Evolutionary conservation across 495 filamentous ascomycete species (phyloP).

Genomic region (Trypethelium eluteriae): DNA sequence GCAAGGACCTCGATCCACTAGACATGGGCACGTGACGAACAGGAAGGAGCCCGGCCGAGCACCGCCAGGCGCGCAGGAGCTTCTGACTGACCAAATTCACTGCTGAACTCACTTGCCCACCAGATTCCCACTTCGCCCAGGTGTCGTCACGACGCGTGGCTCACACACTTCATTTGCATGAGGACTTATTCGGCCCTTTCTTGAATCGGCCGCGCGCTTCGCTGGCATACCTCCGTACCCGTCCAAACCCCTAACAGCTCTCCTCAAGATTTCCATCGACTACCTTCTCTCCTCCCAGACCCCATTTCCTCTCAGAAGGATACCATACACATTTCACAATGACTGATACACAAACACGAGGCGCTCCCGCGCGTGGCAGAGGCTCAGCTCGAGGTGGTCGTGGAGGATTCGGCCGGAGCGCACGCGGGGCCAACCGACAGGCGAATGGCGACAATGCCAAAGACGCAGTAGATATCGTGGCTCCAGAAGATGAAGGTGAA

Average conservation of each 20-base stretch:
- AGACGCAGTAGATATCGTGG: constrained; percentile 37
- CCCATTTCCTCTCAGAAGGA: constrained; percentile 19
- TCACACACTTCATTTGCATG: background rate
- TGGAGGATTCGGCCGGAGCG: constrained; percentile 69
- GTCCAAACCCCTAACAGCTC: background rate
- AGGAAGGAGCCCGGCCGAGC: background rate
- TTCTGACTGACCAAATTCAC: constrained; percentile 7
- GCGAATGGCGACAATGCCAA: constrained; percentile 59
- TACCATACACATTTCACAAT: constrained; percentile 44
- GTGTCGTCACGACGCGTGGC: background rate
- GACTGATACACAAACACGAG: constrained; percentile 87
- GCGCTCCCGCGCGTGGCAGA: constrained; percentile 68
- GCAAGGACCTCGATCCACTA: background rate
- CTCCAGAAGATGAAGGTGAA: constrained; percentile 80
- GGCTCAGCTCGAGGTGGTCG: constrained; percentile 74
- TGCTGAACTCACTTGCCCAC: constrained; percentile 2
- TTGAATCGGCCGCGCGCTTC: background rate
- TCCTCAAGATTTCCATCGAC: constrained; percentile 10
- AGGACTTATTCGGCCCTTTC: background rate
- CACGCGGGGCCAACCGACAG: constrained; percentile 50
- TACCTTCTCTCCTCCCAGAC: constrained; percentile 2
- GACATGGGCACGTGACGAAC: background rate
- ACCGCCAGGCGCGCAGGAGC: constrained; percentile 9
- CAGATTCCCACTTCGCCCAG: background rate
- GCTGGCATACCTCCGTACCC: background rate